A percentile compares a stretch with the other conserved stretches of the same genome.
Evolutionary conservation across 1,284 basidiomycete genomes (phyloP).

Genomic region (Moniliophthora roreri): DNA sequence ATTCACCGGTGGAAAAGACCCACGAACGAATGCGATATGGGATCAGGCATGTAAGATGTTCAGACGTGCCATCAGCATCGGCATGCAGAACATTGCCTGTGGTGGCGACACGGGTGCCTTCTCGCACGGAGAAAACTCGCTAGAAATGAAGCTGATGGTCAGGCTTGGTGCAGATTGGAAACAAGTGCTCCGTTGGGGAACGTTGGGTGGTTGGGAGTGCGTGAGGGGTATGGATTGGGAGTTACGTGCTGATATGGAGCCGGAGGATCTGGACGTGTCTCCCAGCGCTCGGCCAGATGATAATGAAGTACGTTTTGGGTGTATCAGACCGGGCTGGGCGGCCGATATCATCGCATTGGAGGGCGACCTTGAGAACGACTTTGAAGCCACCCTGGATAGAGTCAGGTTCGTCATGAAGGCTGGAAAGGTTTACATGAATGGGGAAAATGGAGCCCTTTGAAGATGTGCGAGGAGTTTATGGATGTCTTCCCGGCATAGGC

Average conservation of each 20-base stretch:
- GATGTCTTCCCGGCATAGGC: too few species aligned
- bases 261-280: too few species aligned
- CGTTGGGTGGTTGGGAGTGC: constrained; percentile 59
- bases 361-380: constrained; percentile 49
- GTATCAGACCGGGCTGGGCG: constrained; percentile 49
- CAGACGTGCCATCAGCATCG: constrained; percentile 39
- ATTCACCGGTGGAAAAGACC: constrained; percentile 14
- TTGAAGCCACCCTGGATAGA: constrained; percentile 45
- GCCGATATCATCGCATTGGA: constrained; percentile 57
- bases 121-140: constrained; percentile 58
- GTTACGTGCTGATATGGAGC: constrained; percentile 24
- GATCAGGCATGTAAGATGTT: constrained; percentile 40
- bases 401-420: constrained; percentile 62
- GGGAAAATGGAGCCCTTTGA: constrained; percentile 27
- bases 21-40: constrained; percentile 34
- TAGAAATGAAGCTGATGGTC: constrained; percentile 64
- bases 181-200: constrained; percentile 58
- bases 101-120: constrained; percentile 68
- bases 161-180: constrained; percentile 52
- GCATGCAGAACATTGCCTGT: constrained; percentile 50
- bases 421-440: constrained; percentile 48
- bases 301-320: constrained; percentile 59
- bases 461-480: too few species aligned
- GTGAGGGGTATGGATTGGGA: constrained; percentile 54
- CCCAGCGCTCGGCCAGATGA: constrained; percentile 37